Base-by-base conservation (phyloP, 1,284 basidiomycete genomes). In the Rhodofomes roseus region DNA sequence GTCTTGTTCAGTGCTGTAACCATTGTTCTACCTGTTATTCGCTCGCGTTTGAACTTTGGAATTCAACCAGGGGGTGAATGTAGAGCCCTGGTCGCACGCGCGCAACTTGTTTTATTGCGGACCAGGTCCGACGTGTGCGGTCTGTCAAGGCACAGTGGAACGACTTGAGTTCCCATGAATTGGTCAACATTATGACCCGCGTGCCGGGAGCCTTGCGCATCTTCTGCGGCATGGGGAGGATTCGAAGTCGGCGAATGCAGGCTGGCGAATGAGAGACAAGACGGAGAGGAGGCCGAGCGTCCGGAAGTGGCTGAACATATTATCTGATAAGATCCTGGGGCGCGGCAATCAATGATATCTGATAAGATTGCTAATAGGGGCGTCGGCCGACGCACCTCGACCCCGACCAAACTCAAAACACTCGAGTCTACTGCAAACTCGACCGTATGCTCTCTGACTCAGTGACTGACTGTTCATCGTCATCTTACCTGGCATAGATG, bases 1-100 rank as follows among this genome's bases (percentile, higher is more conserved):
- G 83, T 87, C 66, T 78, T 81, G 14, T 29, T 23, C 16, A 36
- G 25, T n/a, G 54, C 54, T 3, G 39, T 12, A 18, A 31, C 22
- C 31, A 52, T 52, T 16, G 7, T 29, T 48, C 44, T 27, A 11
- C 20, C 6, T 11, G 23, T 5, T 46, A 3, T 22, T 48, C 6
- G 16, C 12, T 48, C 6, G 5, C 22, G 6, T n/a, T 16, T 2
- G 14, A 18, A 48, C 11, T 31, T 18, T 16, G 1, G 14, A 18
- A 48, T 4, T 31, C 8, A 12, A 5, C 27, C 16, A 39, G 37
- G 37, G 4, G 12, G 37, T 14, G 16, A 4, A 4, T 14, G 37
- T 39, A 14, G 16, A 39, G 37, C 16, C 37, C 37, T 9, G 31
- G 4, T 11, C 31, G 31, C 7, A 4, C 37, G 16, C 7, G 16